Evolutionary conservation across 257 asterid species (phyloP).

Genomic region (Petunia secreta): DNA sequence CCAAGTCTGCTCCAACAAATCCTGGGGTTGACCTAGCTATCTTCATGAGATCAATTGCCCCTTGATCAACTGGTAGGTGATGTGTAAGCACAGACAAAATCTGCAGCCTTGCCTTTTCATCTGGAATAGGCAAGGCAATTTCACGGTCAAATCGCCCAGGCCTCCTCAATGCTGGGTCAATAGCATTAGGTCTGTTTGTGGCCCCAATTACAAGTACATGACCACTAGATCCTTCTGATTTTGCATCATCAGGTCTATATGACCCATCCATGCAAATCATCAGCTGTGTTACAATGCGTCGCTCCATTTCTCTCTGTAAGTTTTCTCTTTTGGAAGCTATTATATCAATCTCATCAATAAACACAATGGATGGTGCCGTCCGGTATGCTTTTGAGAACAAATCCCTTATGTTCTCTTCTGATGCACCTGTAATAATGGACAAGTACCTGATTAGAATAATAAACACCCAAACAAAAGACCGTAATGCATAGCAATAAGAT

Average conservation of each 20-base stretch:
- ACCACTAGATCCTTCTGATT: conserved; percentile 49
- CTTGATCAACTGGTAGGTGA: conserved; percentile 69
- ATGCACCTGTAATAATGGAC: conserved; percentile 60
- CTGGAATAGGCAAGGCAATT: conserved; percentile 72
- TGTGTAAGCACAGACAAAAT: conserved; percentile 64
- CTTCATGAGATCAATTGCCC: conserved; percentile 71
- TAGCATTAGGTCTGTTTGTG: conserved; percentile 84
- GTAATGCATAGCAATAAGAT: too few relatives aligned
- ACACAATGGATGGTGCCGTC: conserved; percentile 90
- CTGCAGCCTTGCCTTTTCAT: conserved; percentile 73
- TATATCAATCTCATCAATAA: conserved; percentile 94
- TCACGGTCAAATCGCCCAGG: conserved; percentile 95
- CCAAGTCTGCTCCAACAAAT: conserved; percentile 94
- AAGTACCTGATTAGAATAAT: neutral
- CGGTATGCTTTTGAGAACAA: conserved; percentile 76
- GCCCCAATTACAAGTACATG: conserved; percentile 89
- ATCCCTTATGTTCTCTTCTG: conserved; percentile 85
- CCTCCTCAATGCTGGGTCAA: conserved; percentile 92
- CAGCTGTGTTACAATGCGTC: conserved; percentile 82
- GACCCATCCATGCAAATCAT: conserved; percentile 92
- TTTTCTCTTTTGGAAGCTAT: conserved; percentile 90
- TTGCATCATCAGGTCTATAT: conserved; percentile 43
- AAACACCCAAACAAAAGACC: neutral
- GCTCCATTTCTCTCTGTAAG: conserved; percentile 81
- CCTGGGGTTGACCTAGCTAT: conserved; percentile 87